Conservation (phyloP, 768 basidiomycete species). For the Thelephora ganbajun region DNA sequence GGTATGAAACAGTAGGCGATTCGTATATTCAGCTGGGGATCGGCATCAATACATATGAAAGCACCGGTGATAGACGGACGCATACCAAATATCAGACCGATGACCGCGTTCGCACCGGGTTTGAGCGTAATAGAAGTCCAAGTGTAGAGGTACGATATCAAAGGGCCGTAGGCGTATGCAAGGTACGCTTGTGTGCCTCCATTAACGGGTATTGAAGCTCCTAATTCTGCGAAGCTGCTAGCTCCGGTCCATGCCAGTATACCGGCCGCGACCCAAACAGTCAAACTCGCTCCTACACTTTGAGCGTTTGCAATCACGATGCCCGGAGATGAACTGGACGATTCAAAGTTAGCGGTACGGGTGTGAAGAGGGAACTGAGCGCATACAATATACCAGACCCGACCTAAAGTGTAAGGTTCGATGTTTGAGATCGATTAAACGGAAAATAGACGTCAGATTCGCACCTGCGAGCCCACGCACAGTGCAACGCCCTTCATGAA, state of each 20-base stretch:
- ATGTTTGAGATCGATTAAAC: conserved; percentile 1
- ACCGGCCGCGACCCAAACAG: conserved; percentile 77
- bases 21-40: conserved; percentile 63
- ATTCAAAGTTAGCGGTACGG: background rate
- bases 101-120: conserved; percentile 76
- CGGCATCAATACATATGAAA: too few species aligned
- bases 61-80: too few species aligned
- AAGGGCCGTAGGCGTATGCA: conserved; percentile 76
- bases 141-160: conserved; percentile 82
- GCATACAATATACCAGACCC: conserved; percentile 89
- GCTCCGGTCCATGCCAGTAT: conserved; percentile 91
- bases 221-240: conserved; percentile 86
- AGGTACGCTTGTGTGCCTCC: conserved; percentile 69
- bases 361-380: too few species aligned
- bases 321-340: conserved; percentile 76
- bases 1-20: conserved; percentile 73
- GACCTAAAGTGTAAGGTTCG: conserved; percentile 30
- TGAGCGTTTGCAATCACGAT: conserved; percentile 81
- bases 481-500: conserved; percentile 83
- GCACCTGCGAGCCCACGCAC: conserved; percentile 69
- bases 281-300: conserved; percentile 79
- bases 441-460: conserved; percentile 1
- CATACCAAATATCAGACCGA: conserved; percentile 60
- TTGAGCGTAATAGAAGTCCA: conserved; percentile 90
- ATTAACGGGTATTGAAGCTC: conserved; percentile 70